Percentiles rank a stretch among this genome's conserved stretches.
These are phyloP conservation scores for Euphorbia lathyris DNA, from an alignment of 345 rosid genomes.

Conservation along the genomic window DNA sequence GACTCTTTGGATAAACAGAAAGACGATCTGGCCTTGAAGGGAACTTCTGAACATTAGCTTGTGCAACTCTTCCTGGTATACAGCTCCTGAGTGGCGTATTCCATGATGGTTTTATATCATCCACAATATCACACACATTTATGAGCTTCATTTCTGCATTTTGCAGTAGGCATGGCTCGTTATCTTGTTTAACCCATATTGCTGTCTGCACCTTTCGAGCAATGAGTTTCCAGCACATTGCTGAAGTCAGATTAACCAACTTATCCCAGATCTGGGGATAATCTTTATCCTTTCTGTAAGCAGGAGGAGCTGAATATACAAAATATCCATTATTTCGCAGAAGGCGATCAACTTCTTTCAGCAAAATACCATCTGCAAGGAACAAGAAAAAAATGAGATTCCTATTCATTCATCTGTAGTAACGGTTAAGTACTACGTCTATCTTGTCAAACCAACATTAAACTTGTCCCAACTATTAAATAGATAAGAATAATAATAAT, in stretches of 20 bases:
- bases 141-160: conserved; percentile 61
- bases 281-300: conserved; percentile 78
- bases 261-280: conserved; percentile 81
- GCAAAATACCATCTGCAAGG: conserved; percentile 76
- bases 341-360: conserved; percentile 82
- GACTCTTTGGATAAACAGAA: conserved; percentile 54
- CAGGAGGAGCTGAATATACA: conserved; percentile 91
- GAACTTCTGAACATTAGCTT: conserved; percentile 35
- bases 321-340: conserved; percentile 81
- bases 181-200: conserved; percentile 73
- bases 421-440: neutral
- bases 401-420: neutral
- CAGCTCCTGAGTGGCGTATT: conserved; percentile 65
- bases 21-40: conserved; percentile 71
- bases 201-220: conserved; percentile 87
- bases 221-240: conserved; percentile 97
- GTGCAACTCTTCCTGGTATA: conserved; percentile 36
- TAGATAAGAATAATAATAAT: too few species aligned
- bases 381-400: conserved; percentile 1
- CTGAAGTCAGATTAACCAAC: conserved; percentile 61
- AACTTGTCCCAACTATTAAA: neutral
- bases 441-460: neutral
- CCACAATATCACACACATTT: conserved; percentile 53
- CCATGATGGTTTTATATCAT: conserved; percentile 68
- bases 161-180: conserved; percentile 50